A percentile compares a stretch with the other conserved stretches of the same genome.
phyloP scores from a whole-genome alignment of 2,329 filamentous ascomycete species.

The Exophiala alcalophila region DNA sequence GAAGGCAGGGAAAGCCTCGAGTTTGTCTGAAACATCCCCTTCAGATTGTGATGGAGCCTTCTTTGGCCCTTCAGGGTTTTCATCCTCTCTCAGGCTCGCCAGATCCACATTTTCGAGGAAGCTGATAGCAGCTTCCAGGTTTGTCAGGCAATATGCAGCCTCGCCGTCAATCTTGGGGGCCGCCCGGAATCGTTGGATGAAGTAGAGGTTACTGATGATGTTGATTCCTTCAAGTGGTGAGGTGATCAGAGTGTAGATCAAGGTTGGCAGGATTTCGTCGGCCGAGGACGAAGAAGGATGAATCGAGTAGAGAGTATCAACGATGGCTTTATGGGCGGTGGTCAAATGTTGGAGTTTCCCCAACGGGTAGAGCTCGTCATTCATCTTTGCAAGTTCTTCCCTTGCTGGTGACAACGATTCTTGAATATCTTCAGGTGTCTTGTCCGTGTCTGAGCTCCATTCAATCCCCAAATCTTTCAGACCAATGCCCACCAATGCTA shows the following conservation, averaged over 20 bases:
- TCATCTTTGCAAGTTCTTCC: slow-evolving; percentile 73
- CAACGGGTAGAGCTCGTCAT: slow-evolving; percentile 78
- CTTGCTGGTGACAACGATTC: slow-evolving; percentile 69
- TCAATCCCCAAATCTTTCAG: slow-evolving; percentile 80
- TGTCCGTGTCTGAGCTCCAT: slow-evolving; percentile 57
- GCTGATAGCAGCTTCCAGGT: slow-evolving; percentile 88
- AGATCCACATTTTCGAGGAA: slow-evolving; percentile 95
- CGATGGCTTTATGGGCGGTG: slow-evolving; percentile 86
- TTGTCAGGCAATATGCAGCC: slow-evolving; percentile 92
- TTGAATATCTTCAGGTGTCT: slow-evolving; percentile 63
- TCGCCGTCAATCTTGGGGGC: slow-evolving; percentile 86
- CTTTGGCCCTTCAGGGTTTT: slow-evolving; percentile 64
- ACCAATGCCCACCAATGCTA: slow-evolving; percentile 88
- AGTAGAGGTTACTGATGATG: slow-evolving; percentile 90
- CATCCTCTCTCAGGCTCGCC: slow-evolving; percentile 78
- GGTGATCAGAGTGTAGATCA: slow-evolving; percentile 94
- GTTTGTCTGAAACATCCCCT: slow-evolving; percentile 40
- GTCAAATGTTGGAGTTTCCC: slow-evolving; percentile 89
- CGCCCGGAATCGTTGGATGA: slow-evolving; percentile 88
- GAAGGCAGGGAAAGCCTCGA: slow-evolving; percentile 30
- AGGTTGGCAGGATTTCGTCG: slow-evolving; percentile 92
- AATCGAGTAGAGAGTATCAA: slow-evolving; percentile 71
- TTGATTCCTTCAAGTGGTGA: slow-evolving; percentile 80
- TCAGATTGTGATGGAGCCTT: slow-evolving; percentile 50
- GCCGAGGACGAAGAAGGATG: slow-evolving; percentile 78